These are phyloP conservation scores for Blechomonas ayalai DNA, from an alignment of 208 protist species.

Conservation along the genomic window DNA sequence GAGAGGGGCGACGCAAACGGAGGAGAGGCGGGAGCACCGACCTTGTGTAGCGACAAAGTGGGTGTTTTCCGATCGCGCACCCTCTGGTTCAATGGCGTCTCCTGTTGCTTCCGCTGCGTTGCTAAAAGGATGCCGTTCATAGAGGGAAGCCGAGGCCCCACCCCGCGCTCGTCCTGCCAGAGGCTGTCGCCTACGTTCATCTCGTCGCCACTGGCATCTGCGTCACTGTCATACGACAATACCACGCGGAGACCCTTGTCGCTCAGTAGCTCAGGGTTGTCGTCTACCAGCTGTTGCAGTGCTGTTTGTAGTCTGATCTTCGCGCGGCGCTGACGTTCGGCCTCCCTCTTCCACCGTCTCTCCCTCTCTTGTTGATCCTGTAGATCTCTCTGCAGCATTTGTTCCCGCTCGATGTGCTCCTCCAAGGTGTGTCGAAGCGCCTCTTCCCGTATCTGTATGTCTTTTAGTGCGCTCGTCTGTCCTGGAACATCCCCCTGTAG, in stretches of 20 bases:
- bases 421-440: slow-evolving; percentile 7
- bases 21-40: too few species aligned
- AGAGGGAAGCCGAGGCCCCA: too few species aligned
- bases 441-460: slow-evolving; percentile 6
- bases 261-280: neutral
- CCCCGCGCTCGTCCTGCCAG: too few species aligned
- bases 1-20: too few species aligned
- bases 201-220: neutral
- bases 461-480: neutral
- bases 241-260: neutral
- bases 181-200: too few species aligned
- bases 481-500: slow-evolving; percentile 2
- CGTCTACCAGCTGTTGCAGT: neutral
- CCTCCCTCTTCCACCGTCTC: slow-evolving; percentile 8
- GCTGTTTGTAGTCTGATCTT: slow-evolving; percentile 6
- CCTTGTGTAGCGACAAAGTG: too few species aligned
- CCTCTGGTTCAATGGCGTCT: too few species aligned
- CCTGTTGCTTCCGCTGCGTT: too few species aligned
- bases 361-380: neutral
- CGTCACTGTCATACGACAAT: neutral
- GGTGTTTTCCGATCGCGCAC: too few species aligned
- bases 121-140: too few species aligned
- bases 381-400: slow-evolving; percentile 5
- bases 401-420: slow-evolving; percentile 7
- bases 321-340: slow-evolving; percentile 2